These are phyloP conservation scores for Aspergillus amoenus DNA, from an alignment of 2,329 filamentous ascomycete genomes.

Conservation along the genomic window DNA sequence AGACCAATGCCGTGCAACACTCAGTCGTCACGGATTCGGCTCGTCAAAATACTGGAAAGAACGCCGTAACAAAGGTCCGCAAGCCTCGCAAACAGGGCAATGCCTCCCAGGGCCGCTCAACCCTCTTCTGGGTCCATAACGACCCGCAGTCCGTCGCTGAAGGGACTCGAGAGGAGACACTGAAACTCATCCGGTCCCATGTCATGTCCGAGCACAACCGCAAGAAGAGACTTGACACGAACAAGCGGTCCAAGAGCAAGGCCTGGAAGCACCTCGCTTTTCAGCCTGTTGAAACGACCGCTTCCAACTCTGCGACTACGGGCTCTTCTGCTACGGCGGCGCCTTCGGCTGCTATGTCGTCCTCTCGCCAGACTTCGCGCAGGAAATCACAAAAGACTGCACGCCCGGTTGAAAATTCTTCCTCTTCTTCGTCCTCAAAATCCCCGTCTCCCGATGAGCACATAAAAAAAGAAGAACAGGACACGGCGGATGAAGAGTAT, in stretches of 20 bases:
- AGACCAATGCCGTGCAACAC: slow-evolving; percentile 3
- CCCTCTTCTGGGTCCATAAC: slow-evolving; percentile 42
- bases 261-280: slow-evolving; percentile 39
- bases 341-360: neutral
- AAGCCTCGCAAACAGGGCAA: slow-evolving; percentile 35
- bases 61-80: slow-evolving; percentile 31
- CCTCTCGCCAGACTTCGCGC: slow-evolving; percentile 1
- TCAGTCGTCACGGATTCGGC: slow-evolving; percentile 9
- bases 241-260: slow-evolving; percentile 40
- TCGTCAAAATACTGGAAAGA: slow-evolving; percentile 17
- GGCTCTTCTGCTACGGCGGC: slow-evolving; percentile 1
- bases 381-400: neutral
- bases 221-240: slow-evolving; percentile 41
- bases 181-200: slow-evolving; percentile 44
- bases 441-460: slow-evolving; percentile 14
- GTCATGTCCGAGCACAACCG: slow-evolving; percentile 45
- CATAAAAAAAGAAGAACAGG: slow-evolving; percentile 17
- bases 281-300: slow-evolving; percentile 29
- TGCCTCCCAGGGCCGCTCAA: slow-evolving; percentile 31
- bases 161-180: slow-evolving; percentile 38
- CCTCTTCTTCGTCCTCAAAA: slow-evolving; percentile 2
- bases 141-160: slow-evolving; percentile 38
- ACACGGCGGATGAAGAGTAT: slow-evolving; percentile 3
- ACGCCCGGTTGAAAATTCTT: neutral
- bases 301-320: slow-evolving; percentile 16